Conservation (phyloP, 1,284 basidiomycete species). For the Tilletia horrida region DNA sequence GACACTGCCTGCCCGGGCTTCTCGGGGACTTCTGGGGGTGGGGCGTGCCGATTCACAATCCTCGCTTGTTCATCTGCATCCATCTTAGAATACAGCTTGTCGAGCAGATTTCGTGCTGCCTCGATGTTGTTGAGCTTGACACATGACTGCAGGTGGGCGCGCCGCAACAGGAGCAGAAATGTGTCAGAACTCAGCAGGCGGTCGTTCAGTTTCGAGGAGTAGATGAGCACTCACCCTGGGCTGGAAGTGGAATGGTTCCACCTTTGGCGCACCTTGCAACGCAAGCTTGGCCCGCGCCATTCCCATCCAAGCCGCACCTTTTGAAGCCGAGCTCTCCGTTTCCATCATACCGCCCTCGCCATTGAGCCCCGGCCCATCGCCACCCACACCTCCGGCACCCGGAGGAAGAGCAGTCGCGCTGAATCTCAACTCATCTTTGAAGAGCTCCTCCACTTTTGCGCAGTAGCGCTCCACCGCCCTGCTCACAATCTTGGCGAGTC, state of each 20-base stretch:
- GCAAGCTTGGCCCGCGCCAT: conserved; percentile 61
- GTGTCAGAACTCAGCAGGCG: too few species aligned
- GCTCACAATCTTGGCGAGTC: conserved; percentile 71
- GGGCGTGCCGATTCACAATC: conserved; percentile 57
- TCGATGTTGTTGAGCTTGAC: conserved; percentile 98
- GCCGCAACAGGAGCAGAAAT: too few species aligned
- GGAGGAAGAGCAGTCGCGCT: conserved; percentile 62
- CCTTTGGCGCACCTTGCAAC: conserved; percentile 72
- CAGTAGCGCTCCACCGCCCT: conserved; percentile 91
- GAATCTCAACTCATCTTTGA: conserved; percentile 83
- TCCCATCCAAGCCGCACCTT: conserved; percentile 5
- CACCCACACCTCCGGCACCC: not conserved
- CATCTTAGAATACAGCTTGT: conserved; percentile 88
- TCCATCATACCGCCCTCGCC: conserved; percentile 4
- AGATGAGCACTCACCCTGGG: conserved; percentile 63
- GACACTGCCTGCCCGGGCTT: conserved; percentile 7
- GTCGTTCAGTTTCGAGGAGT: not conserved
- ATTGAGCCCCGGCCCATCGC: not conserved
- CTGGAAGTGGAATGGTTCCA: conserved; percentile 89
- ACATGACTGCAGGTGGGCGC: conserved; percentile 64
- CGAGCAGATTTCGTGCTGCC: conserved; percentile 80
- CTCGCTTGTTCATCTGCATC: conserved; percentile 82
- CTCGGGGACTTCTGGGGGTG: conserved; percentile 57
- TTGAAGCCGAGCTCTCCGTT: too few species aligned
- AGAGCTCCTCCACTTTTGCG: conserved; percentile 77